phyloP scores from a whole-genome alignment of 2,329 filamentous ascomycete genomes.

The Penicillium sp. region DNA sequence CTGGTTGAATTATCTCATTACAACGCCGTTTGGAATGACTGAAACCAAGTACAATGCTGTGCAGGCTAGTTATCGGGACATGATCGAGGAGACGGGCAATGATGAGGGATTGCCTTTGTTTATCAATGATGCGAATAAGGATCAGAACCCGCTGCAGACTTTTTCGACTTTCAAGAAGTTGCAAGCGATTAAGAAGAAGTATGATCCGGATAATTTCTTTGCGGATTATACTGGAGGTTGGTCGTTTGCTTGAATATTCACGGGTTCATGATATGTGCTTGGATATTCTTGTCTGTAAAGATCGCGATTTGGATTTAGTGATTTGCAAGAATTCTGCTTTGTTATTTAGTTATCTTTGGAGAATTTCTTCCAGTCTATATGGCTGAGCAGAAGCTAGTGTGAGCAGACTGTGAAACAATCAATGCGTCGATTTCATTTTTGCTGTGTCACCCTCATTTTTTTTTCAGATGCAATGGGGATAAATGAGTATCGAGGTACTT shows the following conservation, averaged over 20 bases:
- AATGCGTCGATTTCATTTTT: too few species aligned
- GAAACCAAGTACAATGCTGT: constrained; percentile 26
- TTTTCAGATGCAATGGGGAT: too few species aligned
- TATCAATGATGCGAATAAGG: constrained; percentile 35
- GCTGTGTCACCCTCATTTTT: too few species aligned
- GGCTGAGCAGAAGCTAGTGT: too few species aligned
- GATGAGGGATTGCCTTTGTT: constrained; percentile 29
- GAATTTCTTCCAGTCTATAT: background rate
- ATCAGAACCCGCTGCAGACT: constrained; percentile 28
- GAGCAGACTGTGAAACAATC: too few species aligned
- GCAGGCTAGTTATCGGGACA: constrained; percentile 31
- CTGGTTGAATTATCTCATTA: constrained; percentile 33
- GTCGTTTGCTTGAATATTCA: constrained; percentile 20
- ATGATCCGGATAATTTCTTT: constrained; percentile 40
- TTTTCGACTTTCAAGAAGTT: constrained; percentile 36
- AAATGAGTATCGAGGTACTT: too few species aligned
- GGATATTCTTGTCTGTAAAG: background rate
- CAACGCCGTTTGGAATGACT: constrained; percentile 25
- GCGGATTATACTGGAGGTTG: constrained; percentile 29
- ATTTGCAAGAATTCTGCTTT: background rate
- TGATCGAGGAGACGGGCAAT: constrained; percentile 30
- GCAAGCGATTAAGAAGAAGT: constrained; percentile 39
- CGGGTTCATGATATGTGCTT: background rate
- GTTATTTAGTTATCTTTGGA: background rate
- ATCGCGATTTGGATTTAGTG: background rate